Evolutionary conservation across 2,329 filamentous ascomycete genomes (phyloP).

Genomic region (Teratosphaeria destructans): DNA sequence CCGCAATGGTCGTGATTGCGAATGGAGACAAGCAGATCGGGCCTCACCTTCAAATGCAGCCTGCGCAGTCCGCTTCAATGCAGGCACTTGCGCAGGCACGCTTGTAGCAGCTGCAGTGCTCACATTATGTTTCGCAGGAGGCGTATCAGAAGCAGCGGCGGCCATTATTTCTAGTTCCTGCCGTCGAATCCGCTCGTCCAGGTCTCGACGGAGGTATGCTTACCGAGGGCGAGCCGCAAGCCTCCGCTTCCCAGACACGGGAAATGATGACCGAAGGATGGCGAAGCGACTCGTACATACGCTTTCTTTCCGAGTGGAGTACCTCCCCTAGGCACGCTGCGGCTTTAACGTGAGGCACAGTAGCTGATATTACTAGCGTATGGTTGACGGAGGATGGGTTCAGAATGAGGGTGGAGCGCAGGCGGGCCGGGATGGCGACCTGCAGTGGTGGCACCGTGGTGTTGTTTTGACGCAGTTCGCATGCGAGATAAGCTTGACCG

Average conservation of each 20-base stretch:
- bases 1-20: not conserved
- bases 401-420: not conserved
- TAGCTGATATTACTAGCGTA: not conserved
- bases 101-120: constrained; percentile 1
- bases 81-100: constrained; percentile 8
- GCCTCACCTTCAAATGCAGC: constrained; percentile 30
- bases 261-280: not conserved
- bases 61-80: constrained; percentile 28
- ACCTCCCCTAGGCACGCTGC: not conserved
- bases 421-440: constrained; percentile 1
- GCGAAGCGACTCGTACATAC: not conserved
- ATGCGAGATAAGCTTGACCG: not conserved
- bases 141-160: not conserved
- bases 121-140: not conserved
- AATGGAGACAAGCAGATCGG: not conserved
- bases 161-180: not conserved
- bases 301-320: constrained; percentile 2
- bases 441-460: not conserved
- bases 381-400: not conserved
- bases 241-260: not conserved
- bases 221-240: not conserved
- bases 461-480: not conserved
- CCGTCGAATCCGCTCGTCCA: not conserved
- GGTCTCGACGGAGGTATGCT: not conserved
- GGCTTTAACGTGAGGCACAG: not conserved